Evolutionary conservation across 805 yeast species (phyloP).

Genomic region (Sporopachydermia quercuum): DNA sequence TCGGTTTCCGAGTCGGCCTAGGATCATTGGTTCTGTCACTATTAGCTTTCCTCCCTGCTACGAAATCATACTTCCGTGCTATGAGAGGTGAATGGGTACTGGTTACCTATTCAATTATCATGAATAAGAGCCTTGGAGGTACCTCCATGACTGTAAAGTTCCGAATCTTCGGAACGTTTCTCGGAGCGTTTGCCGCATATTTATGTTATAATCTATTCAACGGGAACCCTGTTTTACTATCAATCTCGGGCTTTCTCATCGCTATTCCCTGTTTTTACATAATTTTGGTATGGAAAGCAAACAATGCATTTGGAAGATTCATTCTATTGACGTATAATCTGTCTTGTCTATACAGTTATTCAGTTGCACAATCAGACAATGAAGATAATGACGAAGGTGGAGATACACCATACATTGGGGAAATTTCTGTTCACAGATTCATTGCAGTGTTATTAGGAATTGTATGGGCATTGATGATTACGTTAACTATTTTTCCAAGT

Average conservation of each 20-base stretch:
- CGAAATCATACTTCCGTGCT: slow-evolving; percentile 36
- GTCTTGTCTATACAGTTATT: slow-evolving; percentile 63
- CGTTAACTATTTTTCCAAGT: slow-evolving; percentile 53
- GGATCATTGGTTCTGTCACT: slow-evolving; percentile 55
- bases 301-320: slow-evolving; percentile 50
- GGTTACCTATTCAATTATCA: slow-evolving; percentile 68
- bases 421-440: slow-evolving; percentile 68
- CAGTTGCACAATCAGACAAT: slow-evolving; percentile 42
- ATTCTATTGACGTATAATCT: slow-evolving; percentile 63
- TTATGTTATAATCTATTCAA: slow-evolving; percentile 42
- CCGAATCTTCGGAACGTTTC: slow-evolving; percentile 41
- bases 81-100: slow-evolving; percentile 82
- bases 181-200: slow-evolving; percentile 55
- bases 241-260: slow-evolving; percentile 25
- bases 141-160: slow-evolving; percentile 66
- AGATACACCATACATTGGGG: slow-evolving; percentile 47
- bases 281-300: slow-evolving; percentile 23
- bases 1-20: slow-evolving; percentile 65
- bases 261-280: slow-evolving; percentile 28
- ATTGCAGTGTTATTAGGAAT: slow-evolving; percentile 61
- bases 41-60: slow-evolving; percentile 48
- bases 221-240: slow-evolving; percentile 35
- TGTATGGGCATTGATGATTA: slow-evolving; percentile 60
- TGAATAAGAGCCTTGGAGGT: slow-evolving; percentile 77
- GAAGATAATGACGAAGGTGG: slow-evolving; percentile 58